phyloP scores from a whole-genome alignment of 176 grass and related monocot species.

The Oryza coarctata region DNA sequence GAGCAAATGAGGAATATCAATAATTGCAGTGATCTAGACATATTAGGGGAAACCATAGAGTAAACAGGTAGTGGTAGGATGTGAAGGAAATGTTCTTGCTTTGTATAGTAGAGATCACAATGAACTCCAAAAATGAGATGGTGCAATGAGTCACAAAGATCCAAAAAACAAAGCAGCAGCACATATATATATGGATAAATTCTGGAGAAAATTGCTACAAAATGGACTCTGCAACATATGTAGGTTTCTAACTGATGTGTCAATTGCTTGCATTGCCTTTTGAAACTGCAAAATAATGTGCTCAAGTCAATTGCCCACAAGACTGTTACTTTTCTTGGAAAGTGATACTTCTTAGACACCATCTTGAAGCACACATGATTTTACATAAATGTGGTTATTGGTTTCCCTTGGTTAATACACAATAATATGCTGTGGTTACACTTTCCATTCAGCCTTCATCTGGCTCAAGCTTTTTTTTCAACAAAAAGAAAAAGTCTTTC shows the following conservation, averaged over 20 bases:
- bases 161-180: neutral
- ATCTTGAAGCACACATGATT: neutral
- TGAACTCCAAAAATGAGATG: conserved; percentile 3
- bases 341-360: neutral
- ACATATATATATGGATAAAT: neutral
- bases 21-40: conserved; percentile 30
- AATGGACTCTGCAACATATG: conserved; percentile 1
- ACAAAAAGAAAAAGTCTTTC: neutral
- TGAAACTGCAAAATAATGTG: neutral
- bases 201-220: neutral
- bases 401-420: neutral
- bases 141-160: neutral
- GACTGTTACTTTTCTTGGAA: neutral
- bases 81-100: neutral
- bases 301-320: neutral
- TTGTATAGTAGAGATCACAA: conserved; percentile 3
- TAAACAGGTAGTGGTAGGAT: neutral
- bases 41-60: conserved; percentile 6
- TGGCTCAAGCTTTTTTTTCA: neutral
- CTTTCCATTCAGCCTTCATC: neutral
- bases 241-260: neutral
- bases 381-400: neutral
- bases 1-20: conserved; percentile 50
- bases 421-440: neutral
- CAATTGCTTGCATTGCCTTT: neutral